Percentiles rank a stretch among this genome's conserved stretches.
Evolutionary conservation across 2,329 filamentous ascomycete species (phyloP).

Genomic region (Talaromyces sp.): DNA sequence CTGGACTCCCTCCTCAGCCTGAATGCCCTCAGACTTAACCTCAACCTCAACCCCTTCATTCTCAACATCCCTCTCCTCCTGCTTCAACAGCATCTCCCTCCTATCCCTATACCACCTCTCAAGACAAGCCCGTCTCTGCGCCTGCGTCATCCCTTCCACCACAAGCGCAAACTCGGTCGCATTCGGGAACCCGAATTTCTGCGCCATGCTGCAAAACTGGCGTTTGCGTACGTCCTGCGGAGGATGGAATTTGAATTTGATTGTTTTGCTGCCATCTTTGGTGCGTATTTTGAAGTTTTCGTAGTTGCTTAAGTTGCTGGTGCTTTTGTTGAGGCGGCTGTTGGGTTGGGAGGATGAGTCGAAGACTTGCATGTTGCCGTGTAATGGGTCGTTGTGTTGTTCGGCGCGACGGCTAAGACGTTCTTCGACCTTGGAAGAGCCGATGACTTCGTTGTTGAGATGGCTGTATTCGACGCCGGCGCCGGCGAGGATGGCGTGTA

Average conservation of each 20-base stretch:
- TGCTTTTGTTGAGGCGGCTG: background rate
- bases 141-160: slow-evolving; percentile 87
- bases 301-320: background rate
- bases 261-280: slow-evolving; percentile 40
- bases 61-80: slow-evolving; percentile 4
- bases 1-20: background rate
- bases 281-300: slow-evolving; percentile 23
- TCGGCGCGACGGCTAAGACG: slow-evolving; percentile 75
- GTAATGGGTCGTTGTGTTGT: slow-evolving; percentile 34
- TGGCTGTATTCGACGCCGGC: slow-evolving; percentile 95
- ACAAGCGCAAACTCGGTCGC: slow-evolving; percentile 83
- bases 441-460: slow-evolving; percentile 92
- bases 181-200: slow-evolving; percentile 70
- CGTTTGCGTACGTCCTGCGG: slow-evolving; percentile 70
- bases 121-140: slow-evolving; percentile 72
- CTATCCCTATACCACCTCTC: slow-evolving; percentile 75
- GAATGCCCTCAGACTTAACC: background rate
- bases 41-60: background rate
- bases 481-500: slow-evolving; percentile 83
- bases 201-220: slow-evolving; percentile 90
- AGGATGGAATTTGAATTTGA: slow-evolving; percentile 67
- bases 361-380: slow-evolving; percentile 39
- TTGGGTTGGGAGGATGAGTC: slow-evolving; percentile 26
- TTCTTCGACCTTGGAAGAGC: slow-evolving; percentile 87
- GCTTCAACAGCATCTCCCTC: slow-evolving; percentile 48